phyloP scores from a whole-genome alignment of 2,329 filamentous ascomycete genomes.

The Colletotrichum sp. region DNA sequence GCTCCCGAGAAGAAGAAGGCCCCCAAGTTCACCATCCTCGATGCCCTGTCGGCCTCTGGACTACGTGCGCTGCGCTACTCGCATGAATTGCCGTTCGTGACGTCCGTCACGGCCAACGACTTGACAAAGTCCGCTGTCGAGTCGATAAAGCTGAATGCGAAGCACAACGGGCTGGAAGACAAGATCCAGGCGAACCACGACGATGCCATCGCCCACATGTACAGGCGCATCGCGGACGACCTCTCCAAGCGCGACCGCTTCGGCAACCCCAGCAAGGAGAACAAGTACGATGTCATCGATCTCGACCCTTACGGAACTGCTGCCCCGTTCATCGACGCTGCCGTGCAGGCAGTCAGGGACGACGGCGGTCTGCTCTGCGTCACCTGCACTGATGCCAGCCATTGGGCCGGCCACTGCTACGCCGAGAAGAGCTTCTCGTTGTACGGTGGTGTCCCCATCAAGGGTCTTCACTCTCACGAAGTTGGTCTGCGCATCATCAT shows the following conservation, averaged over 20 bases:
- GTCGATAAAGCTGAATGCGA: conserved; percentile 83
- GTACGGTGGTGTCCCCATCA: conserved; percentile 90
- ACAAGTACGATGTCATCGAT: conserved; percentile 90
- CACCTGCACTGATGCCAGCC: conserved; percentile 94
- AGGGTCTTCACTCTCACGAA: conserved; percentile 87
- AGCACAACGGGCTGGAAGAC: conserved; percentile 77
- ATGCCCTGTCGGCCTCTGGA: conserved; percentile 93
- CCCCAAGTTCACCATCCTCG: conserved; percentile 78
- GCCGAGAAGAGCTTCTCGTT: conserved; percentile 91
- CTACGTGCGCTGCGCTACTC: conserved; percentile 90
- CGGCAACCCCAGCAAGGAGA: conserved; percentile 42
- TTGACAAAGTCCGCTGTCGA: conserved; percentile 78
- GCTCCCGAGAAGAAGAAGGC: background rate
- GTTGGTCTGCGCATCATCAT: conserved; percentile 86
- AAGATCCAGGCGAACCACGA: conserved; percentile 77
- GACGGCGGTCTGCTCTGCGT: conserved; percentile 93
- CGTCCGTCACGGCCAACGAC: conserved; percentile 87
- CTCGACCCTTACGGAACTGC: conserved; percentile 96
- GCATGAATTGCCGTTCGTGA: conserved; percentile 85
- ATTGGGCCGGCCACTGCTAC: conserved; percentile 94
- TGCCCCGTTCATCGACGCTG: conserved; percentile 88
- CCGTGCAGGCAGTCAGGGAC: conserved; percentile 80
- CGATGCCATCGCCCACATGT: conserved; percentile 93
- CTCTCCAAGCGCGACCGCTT: conserved; percentile 46
- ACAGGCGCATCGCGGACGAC: conserved; percentile 66